Evolutionary conservation across 768 basidiomycete species (phyloP).

Genomic region (Termitomyces sp.): DNA sequence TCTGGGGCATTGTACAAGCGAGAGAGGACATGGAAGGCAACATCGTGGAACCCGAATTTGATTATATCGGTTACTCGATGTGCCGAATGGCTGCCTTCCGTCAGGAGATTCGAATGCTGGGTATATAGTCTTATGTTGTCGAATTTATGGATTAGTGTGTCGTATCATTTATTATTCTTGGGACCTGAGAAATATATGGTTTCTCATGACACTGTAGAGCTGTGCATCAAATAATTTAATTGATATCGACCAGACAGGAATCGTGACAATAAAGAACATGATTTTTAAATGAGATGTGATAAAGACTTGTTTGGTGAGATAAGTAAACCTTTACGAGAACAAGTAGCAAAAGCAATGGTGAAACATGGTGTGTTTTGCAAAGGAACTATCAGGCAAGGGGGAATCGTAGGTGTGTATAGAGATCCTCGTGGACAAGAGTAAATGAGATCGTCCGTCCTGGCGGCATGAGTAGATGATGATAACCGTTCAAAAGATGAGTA

Average conservation of each 20-base stretch:
- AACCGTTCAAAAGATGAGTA: conserved; percentile 21
- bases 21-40: conserved; percentile 64
- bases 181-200: too few relatives aligned
- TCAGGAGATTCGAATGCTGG: conserved; percentile 47
- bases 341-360: conserved; percentile 30
- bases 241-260: neutral
- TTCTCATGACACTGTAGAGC: too few relatives aligned
- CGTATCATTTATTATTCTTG: too few relatives aligned
- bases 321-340: conserved; percentile 34
- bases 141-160: too few relatives aligned
- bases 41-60: conserved; percentile 72
- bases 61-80: conserved; percentile 82
- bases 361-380: conserved; percentile 17
- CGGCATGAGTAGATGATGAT: conserved; percentile 31
- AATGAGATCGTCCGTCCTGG: conserved; percentile 38
- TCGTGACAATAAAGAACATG: conserved; percentile 42
- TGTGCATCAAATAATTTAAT: neutral
- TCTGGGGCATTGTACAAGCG: conserved; percentile 95
- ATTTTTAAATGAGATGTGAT: conserved; percentile 37
- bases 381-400: conserved; percentile 11
- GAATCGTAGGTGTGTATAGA: conserved; percentile 17
- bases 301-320: conserved; percentile 34
- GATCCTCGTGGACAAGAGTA: conserved; percentile 17
- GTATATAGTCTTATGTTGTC: conserved; percentile 25
- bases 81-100: conserved; percentile 66